A percentile compares a stretch with the other conserved stretches of the same genome.
phyloP scores from a whole-genome alignment of 768 basidiomycete genomes.

The Auriculariales sp. region DNA sequence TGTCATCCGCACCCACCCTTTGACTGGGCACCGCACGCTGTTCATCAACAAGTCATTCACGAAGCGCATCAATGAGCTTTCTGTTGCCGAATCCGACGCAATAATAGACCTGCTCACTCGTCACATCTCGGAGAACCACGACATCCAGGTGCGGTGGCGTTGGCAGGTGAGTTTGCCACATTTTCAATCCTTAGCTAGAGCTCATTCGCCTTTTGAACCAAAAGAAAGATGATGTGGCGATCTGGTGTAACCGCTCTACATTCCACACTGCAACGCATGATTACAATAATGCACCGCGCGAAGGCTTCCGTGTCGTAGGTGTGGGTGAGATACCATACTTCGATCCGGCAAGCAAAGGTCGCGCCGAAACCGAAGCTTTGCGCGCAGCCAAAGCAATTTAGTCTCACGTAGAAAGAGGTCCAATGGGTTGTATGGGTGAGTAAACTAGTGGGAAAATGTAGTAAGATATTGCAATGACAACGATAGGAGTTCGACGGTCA shows the following conservation, averaged over 20 bases:
- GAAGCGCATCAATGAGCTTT: conserved; percentile 36
- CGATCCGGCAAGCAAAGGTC: conserved; percentile 21
- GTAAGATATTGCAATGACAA: no score
- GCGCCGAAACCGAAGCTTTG: no score
- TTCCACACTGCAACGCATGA: conserved; percentile 29
- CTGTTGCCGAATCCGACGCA: conserved; percentile 36
- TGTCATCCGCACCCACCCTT: conserved; percentile 42
- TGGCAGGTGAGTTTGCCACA: conserved; percentile 22
- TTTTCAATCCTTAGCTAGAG: neutral
- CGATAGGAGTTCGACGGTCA: no score
- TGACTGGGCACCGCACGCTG: conserved; percentile 42
- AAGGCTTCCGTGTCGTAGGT: conserved; percentile 38
- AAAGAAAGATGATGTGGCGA: conserved; percentile 32
- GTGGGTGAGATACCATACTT: conserved; percentile 39
- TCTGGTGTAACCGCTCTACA: conserved; percentile 46
- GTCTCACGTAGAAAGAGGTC: no score
- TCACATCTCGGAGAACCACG: conserved; percentile 43
- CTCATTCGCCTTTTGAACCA: neutral
- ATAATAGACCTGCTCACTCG: conserved; percentile 31
- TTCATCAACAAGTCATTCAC: conserved; percentile 49
- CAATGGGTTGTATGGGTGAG: no score
- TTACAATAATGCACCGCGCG: conserved; percentile 19
- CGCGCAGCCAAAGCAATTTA: no score
- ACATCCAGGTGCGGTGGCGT: conserved; percentile 38
- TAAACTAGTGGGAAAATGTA: no score